Evolutionary conservation across 2,329 filamentous ascomycete genomes (phyloP).

Genomic region (Paecilomyces sp.): DNA sequence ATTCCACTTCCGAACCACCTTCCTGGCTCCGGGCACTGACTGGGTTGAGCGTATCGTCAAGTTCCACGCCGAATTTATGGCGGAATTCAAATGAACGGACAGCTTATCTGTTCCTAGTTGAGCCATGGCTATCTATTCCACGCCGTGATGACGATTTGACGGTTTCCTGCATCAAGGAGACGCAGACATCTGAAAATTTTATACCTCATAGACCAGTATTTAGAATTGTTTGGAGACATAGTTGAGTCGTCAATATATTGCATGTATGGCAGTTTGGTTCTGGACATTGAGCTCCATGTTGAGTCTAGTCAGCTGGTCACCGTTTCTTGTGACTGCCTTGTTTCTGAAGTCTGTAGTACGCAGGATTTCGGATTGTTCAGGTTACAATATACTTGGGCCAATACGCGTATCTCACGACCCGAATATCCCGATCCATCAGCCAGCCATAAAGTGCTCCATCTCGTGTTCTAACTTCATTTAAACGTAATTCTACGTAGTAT

Average conservation of each 20-base stretch:
- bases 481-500: background rate
- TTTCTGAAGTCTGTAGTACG: too few species aligned
- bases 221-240: background rate
- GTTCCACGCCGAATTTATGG: constrained; percentile 89
- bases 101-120: background rate
- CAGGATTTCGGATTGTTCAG: too few species aligned
- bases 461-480: background rate
- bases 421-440: background rate
- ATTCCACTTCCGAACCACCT: constrained; percentile 92
- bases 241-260: background rate
- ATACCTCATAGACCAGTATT: background rate
- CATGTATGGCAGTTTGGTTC: background rate
- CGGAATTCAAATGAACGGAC: constrained; percentile 53
- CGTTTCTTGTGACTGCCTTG: too few species aligned
- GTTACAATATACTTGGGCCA: background rate
- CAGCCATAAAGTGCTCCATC: background rate
- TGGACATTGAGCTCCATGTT: too few species aligned
- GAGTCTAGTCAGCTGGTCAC: too few species aligned
- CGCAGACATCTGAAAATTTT: background rate
- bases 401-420: background rate
- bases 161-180: background rate
- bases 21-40: constrained; percentile 90
- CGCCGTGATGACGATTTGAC: background rate
- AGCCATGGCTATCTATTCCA: background rate
- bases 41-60: constrained; percentile 82